Evolutionary conservation across 1,284 basidiomycete species (phyloP), one percentile per base, ranked within the genome.

Genomic region (Leccinum fuscescens): DNA sequence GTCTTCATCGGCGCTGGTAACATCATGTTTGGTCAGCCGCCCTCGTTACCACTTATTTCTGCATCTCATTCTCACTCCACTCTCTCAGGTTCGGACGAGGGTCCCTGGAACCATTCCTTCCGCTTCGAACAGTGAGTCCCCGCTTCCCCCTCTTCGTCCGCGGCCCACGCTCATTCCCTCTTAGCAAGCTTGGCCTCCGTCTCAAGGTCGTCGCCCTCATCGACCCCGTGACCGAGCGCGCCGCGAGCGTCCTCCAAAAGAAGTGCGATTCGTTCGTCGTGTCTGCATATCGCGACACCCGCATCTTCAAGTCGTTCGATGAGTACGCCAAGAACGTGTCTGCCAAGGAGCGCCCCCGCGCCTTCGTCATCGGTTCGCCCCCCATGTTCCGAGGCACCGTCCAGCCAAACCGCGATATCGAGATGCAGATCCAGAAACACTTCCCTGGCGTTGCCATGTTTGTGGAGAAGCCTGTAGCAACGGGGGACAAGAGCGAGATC

Each of bases 201-300:
- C 90, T 99, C 76, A 98, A 97, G 77, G 94, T 99, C 57, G 86
- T 94, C 58, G 96, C 94, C 14, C 82, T 99, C 60, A 92, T 99
- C 70, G 96, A 99, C 76, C 96, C 97, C 31, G 89, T 88, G 12
- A 80, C 85, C 59, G 89, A 92, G 48, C 93, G 94, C 62, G 94
- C 95, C 17, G 82, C 86, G 14, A 78, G 84, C 12, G 93, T 93
- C 33, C 86, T 98, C 60, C 84, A 88, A 69, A 89, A 92, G 78
- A 99, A 99, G 84, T 89, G 94, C 73, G 89, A 92, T 70, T 93
- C 91, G 24, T 97, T 97, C 82, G 96, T 98, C 76, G 84, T 90
- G 65, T 91, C 90, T 37, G 96, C 96, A 15, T 99, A 99, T 80
- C 85, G 91, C 72, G 85, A 94, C 74, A 98, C 96, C 15, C 86